A percentile compares a stretch with the other conserved stretches of the same genome.
These are phyloP conservation scores for Zasmidium citrigriseum DNA, from an alignment of 2,329 filamentous ascomycete species.

Conservation along the genomic window DNA sequence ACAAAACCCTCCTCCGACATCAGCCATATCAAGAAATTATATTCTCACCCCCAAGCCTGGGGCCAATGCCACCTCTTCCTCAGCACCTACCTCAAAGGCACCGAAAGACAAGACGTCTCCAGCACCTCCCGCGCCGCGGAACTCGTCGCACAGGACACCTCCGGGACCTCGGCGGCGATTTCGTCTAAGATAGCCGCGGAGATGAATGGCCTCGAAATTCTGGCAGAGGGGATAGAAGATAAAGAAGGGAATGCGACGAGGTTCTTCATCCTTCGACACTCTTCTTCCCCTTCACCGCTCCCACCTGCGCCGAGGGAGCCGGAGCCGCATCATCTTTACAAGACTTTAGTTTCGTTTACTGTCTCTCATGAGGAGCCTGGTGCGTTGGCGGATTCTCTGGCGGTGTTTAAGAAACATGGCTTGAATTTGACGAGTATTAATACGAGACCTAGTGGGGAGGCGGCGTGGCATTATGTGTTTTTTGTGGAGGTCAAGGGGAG, in stretches of 20 bases:
- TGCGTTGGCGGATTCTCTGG: constrained; percentile 77
- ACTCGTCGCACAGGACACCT: constrained; percentile 62
- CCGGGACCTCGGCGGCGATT: constrained; percentile 68
- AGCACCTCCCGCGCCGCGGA: constrained; percentile 85
- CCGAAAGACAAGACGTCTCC: constrained; percentile 80
- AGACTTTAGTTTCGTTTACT: constrained; percentile 81
- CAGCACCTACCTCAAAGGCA: constrained; percentile 64
- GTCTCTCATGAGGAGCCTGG: constrained; percentile 69
- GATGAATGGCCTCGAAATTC: constrained; percentile 66
- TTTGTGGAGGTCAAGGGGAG: constrained; percentile 85
- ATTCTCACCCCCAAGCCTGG: constrained; percentile 94
- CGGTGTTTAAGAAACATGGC: constrained; percentile 70
- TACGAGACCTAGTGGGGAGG: constrained; percentile 72
- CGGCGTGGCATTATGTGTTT: constrained; percentile 89
- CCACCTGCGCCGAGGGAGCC: background rate
- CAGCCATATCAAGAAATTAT: constrained; percentile 70
- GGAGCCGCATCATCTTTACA: constrained; percentile 41
- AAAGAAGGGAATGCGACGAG: constrained; percentile 74
- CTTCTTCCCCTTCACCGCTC: background rate
- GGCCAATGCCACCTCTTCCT: constrained; percentile 85
- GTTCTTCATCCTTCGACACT: constrained; percentile 67
- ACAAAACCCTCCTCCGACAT: constrained; percentile 53
- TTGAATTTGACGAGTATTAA: constrained; percentile 91
- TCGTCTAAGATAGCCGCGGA: constrained; percentile 73
- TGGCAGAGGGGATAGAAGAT: constrained; percentile 73